A percentile compares a stretch with the other conserved stretches of the same genome.
Conservation (phyloP, 805 yeast genomes). For the Pichia phayaonensis region DNA sequence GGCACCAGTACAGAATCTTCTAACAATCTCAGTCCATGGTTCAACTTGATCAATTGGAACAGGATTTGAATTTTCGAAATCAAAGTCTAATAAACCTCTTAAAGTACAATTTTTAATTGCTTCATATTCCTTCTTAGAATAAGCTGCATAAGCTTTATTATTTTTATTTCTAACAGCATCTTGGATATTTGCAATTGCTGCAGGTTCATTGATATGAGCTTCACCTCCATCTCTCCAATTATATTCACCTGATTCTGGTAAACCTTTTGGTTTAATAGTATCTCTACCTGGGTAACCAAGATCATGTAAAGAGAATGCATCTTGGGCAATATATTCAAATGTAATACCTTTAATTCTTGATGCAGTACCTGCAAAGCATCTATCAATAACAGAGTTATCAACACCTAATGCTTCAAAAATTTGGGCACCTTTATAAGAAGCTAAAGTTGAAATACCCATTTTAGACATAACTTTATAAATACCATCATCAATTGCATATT, state of each 20-base stretch:
- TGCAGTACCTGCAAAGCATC: slow-evolving; percentile 96
- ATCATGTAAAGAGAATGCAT: slow-evolving; percentile 89
- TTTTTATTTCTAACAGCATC: slow-evolving; percentile 98
- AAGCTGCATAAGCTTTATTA: slow-evolving; percentile 85
- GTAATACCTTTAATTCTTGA: slow-evolving; percentile 94
- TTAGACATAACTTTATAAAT: slow-evolving; percentile 95
- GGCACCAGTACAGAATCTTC: slow-evolving; percentile 98
- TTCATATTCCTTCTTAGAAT: slow-evolving; percentile 82
- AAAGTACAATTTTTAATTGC: slow-evolving; percentile 89
- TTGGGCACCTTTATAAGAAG: slow-evolving; percentile 98
- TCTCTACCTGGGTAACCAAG: slow-evolving; percentile 80
- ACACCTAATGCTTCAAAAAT: slow-evolving; percentile 95
- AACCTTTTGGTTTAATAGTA: slow-evolving; percentile 59
- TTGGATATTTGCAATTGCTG: slow-evolving; percentile 90
- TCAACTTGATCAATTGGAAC: slow-evolving; percentile 97
- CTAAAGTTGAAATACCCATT: slow-evolving; percentile 98
- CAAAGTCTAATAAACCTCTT: slow-evolving; percentile 90
- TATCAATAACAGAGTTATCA: slow-evolving; percentile 89
- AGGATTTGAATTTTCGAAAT: slow-evolving; percentile 58
- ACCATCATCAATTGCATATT: slow-evolving; percentile 81
- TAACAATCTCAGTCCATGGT: slow-evolving; percentile 98
- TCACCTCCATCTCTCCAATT: slow-evolving; percentile 99
- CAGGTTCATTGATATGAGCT: slow-evolving; percentile 89
- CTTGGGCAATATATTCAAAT: slow-evolving; percentile 93
- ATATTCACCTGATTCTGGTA: slow-evolving; percentile 95